A percentile compares a stretch with the other conserved stretches of the same genome.
Conservation (phyloP, 2,329 filamentous ascomycete species). For the Cadophora malorum region DNA sequence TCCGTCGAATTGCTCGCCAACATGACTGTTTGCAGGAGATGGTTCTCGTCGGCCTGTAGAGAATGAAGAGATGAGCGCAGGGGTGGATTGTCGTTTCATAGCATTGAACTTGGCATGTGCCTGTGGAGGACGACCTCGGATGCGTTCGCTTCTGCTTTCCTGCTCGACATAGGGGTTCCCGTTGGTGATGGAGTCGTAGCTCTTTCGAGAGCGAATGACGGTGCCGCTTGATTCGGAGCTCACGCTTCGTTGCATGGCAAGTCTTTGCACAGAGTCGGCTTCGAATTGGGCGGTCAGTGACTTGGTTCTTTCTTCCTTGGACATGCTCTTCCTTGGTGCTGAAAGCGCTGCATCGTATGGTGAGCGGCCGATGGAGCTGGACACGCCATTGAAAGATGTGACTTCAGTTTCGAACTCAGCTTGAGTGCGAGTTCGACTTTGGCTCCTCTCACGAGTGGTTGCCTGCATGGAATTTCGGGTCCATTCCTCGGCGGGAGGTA, state of each 20-base stretch:
- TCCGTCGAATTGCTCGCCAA: neutral
- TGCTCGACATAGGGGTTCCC: constrained; percentile 11
- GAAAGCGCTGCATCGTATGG: constrained; percentile 37
- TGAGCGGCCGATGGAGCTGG: constrained; percentile 36
- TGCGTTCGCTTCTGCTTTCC: constrained; percentile 4
- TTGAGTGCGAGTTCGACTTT: constrained; percentile 10
- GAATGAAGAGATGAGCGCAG: neutral
- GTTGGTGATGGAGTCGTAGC: constrained; percentile 29
- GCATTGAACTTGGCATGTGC: constrained; percentile 20
- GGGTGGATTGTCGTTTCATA: constrained; percentile 5
- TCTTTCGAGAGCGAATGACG: constrained; percentile 21
- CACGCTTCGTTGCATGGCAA: constrained; percentile 23
- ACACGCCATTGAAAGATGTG: constrained; percentile 35
- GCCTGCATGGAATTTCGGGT: constrained; percentile 10
- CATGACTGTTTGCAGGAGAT: neutral
- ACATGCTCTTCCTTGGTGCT: neutral
- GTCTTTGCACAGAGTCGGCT: constrained; percentile 33
- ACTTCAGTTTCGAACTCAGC: constrained; percentile 40
- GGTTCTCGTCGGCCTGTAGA: neutral
- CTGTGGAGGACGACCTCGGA: constrained; percentile 14
- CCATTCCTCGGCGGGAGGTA: constrained; percentile 14
- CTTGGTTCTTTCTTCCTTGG: constrained; percentile 30
- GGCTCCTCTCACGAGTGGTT: neutral
- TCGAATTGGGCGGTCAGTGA: constrained; percentile 39
- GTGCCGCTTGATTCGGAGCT: constrained; percentile 19